A percentile compares a stretch with the other conserved stretches of the same genome.
Conservation (phyloP, 2,329 filamentous ascomycete species). For the Colletotrichum zoysiae region DNA sequence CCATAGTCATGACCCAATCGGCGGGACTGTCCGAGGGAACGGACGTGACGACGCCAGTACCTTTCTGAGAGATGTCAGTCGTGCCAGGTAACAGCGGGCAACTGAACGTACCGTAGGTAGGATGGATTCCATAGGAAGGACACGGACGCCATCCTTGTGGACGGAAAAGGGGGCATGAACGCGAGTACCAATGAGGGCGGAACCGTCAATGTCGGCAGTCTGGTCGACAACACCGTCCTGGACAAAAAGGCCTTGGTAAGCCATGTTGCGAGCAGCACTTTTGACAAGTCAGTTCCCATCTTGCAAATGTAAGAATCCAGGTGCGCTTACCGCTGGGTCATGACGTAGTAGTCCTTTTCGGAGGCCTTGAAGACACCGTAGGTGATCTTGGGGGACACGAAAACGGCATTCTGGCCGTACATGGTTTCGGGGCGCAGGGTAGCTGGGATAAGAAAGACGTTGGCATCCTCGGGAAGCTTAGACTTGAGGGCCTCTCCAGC, state of each 20-base stretch:
- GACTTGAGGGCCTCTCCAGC: constrained; percentile 78
- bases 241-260: constrained; percentile 89
- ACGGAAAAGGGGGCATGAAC: constrained; percentile 90
- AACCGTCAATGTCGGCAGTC: constrained; percentile 80
- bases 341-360: constrained; percentile 84
- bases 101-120: constrained; percentile 69
- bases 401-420: constrained; percentile 98
- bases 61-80: constrained; percentile 66
- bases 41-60: constrained; percentile 95
- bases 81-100: neutral
- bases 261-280: constrained; percentile 90
- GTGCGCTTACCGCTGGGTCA: constrained; percentile 75
- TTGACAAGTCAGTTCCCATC: neutral
- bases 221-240: constrained; percentile 81
- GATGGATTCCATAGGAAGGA: constrained; percentile 95
- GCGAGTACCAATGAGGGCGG: constrained; percentile 87
- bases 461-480: constrained; percentile 82
- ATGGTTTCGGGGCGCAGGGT: constrained; percentile 97
- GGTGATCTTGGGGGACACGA: constrained; percentile 88
- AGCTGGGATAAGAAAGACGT: constrained; percentile 90
- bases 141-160: constrained; percentile 85
- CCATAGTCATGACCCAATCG: constrained; percentile 89
- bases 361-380: constrained; percentile 90
- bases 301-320: too few relatives aligned
- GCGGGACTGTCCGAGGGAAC: constrained; percentile 97